A percentile compares a stretch with the other conserved stretches of the same genome.
Evolutionary conservation across 805 yeast genomes (phyloP).

Genomic region (Metschnikowia amazonensis): DNA sequence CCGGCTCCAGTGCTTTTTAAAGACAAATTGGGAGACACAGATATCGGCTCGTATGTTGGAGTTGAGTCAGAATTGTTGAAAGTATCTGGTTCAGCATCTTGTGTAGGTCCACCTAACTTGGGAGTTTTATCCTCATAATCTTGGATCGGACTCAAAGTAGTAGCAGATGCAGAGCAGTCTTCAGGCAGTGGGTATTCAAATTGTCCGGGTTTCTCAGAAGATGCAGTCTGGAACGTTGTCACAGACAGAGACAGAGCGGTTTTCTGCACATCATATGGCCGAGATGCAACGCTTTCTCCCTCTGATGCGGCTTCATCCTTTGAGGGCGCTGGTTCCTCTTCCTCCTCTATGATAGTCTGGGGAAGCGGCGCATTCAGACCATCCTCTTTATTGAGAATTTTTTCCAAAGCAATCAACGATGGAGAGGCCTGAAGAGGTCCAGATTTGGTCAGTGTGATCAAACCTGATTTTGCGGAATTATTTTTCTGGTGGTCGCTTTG

Average conservation of each 20-base stretch:
- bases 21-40: constrained; percentile 4
- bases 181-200: constrained; percentile 1
- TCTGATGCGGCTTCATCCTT: not conserved
- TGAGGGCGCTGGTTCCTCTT: not conserved
- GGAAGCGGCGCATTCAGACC: not conserved
- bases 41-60: constrained; percentile 3
- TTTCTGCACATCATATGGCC: not conserved
- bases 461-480: not conserved
- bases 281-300: too few relatives aligned
- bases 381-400: constrained; percentile 2
- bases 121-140: not conserved
- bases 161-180: not conserved
- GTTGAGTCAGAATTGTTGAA: not conserved
- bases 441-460: not conserved
- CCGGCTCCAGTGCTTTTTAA: not conserved
- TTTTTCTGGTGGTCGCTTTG: not conserved
- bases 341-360: constrained; percentile 5
- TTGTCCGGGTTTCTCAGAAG: not conserved
- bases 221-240: constrained; percentile 33
- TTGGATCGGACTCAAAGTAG: constrained; percentile 1
- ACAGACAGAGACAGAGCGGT: constrained; percentile 39
- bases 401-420: constrained; percentile 5
- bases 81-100: not conserved
- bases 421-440: constrained; percentile 5
- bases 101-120: not conserved